Conservation (phyloP, 306 rosid genomes). For the Glycine latifolia region DNA sequence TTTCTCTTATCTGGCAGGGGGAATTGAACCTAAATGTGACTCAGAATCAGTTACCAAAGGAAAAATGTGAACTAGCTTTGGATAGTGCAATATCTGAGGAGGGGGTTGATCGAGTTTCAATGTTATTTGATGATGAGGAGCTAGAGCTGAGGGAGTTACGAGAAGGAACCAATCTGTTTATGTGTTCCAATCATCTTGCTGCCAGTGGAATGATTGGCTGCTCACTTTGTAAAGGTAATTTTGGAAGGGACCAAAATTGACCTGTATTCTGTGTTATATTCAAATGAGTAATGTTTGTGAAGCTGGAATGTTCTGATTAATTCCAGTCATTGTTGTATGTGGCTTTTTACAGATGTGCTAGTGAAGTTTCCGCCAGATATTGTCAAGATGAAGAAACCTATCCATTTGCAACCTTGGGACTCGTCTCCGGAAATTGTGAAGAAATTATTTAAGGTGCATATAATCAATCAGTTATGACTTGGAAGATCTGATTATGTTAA, state of each 20-base stretch:
- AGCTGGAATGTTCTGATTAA: conserved; percentile 41
- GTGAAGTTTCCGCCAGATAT: conserved; percentile 83
- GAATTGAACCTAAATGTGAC: conserved; percentile 50
- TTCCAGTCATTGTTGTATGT: conserved; percentile 39
- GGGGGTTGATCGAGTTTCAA: conserved; percentile 55
- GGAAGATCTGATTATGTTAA: conserved; percentile 26
- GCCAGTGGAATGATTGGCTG: conserved; percentile 61
- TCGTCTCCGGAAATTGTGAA: conserved; percentile 81
- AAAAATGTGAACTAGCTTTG: conserved; percentile 75
- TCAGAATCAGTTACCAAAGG: conserved; percentile 51
- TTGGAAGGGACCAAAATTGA: conserved; percentile 38
- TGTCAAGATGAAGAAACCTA: conserved; percentile 92
- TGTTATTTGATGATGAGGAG: conserved; percentile 90
- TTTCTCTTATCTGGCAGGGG: conserved; percentile 62
- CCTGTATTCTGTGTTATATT: conserved; percentile 29
- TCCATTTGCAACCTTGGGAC: conserved; percentile 87
- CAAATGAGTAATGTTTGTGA: conserved; percentile 36
- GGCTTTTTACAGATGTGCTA: conserved; percentile 67
- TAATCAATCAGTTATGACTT: conserved; percentile 29
- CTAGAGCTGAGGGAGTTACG: conserved; percentile 78
- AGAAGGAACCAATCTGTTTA: conserved; percentile 56
- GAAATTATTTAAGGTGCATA: conserved; percentile 90
- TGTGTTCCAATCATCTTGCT: conserved; percentile 70
- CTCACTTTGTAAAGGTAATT: conserved; percentile 85
- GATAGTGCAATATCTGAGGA: conserved; percentile 60